phyloP scores from a whole-genome alignment of 805 yeast genomes.

The Clavispora carvajalis region DNA sequence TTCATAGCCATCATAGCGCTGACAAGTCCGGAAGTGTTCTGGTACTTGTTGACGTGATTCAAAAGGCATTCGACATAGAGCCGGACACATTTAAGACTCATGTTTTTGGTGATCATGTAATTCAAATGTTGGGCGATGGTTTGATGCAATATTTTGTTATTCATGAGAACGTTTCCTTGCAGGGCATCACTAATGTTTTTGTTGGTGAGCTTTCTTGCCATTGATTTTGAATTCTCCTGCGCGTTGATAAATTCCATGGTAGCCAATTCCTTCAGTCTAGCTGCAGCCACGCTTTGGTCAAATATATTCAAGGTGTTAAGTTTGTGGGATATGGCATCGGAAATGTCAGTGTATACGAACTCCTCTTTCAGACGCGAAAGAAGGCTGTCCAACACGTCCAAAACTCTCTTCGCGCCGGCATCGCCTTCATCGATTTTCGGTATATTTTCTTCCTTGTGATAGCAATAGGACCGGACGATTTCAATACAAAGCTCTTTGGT shows the following conservation, averaged over 20 bases:
- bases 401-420: constrained; percentile 21
- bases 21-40: constrained; percentile 29
- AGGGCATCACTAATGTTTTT: constrained; percentile 19
- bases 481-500: constrained; percentile 28
- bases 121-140: constrained; percentile 22
- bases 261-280: constrained; percentile 5
- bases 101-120: constrained; percentile 11
- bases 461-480: constrained; percentile 33
- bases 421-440: constrained; percentile 14
- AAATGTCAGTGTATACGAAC: constrained; percentile 22
- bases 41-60: constrained; percentile 29
- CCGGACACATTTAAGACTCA: constrained; percentile 9
- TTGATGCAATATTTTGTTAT: constrained; percentile 17
- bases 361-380: constrained; percentile 10
- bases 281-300: constrained; percentile 21
- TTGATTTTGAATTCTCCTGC: constrained; percentile 1
- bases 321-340: constrained; percentile 24
- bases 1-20: constrained; percentile 17
- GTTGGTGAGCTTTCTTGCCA: constrained; percentile 18
- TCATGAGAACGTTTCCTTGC: constrained; percentile 31
- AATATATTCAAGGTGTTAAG: constrained; percentile 21
- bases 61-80: constrained; percentile 33
- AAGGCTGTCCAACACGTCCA: constrained; percentile 29
- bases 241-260: background rate
- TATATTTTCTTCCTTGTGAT: constrained; percentile 9